Evolutionary conservation across 2,329 filamentous ascomycete genomes (phyloP).

Genomic region (Aspergillus texensis): DNA sequence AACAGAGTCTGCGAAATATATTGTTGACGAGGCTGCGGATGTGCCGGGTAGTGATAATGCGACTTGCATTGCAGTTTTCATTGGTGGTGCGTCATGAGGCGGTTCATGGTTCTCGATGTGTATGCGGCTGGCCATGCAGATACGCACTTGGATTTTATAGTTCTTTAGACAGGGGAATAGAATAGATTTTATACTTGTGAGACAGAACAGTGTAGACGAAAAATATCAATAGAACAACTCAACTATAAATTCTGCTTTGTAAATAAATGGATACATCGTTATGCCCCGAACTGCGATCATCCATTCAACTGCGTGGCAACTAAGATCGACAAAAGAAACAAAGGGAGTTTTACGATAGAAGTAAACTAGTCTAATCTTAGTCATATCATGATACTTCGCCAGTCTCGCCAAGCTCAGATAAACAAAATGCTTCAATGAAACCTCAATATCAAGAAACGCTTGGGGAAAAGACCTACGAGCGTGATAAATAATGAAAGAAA

Average conservation of each 20-base stretch:
- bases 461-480: background rate
- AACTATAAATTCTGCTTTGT: background rate
- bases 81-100: slow-evolving; percentile 2
- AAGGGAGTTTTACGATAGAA: no score
- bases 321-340: no score
- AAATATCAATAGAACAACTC: background rate
- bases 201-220: background rate
- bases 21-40: slow-evolving; percentile 5
- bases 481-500: background rate
- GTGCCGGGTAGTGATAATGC: slow-evolving; percentile 13
- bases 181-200: background rate
- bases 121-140: background rate
- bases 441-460: no score
- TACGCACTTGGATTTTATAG: background rate
- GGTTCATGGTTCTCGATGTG: background rate
- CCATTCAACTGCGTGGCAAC: no score
- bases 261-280: no score
- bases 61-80: slow-evolving; percentile 11
- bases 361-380: background rate
- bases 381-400: background rate
- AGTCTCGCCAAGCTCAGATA: background rate
- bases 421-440: background rate
- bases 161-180: background rate
- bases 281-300: no score
- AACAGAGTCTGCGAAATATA: background rate